Conservation (phyloP, 768 basidiomycete genomes). For the Inosperma sp. region DNA sequence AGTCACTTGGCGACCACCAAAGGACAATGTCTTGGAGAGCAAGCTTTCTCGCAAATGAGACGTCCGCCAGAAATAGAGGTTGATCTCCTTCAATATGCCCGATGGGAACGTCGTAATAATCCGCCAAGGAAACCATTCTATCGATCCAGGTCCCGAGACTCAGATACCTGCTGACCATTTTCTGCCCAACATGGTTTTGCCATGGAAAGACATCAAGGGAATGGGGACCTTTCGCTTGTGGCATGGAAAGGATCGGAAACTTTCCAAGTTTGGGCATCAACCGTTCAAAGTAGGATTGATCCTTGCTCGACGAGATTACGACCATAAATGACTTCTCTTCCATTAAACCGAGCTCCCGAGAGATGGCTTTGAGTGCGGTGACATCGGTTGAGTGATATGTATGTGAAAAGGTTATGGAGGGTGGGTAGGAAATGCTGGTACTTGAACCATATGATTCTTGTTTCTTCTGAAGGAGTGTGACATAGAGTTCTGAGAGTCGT, state of each 20-base stretch:
- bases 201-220: slow-evolving; percentile 82
- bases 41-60: slow-evolving; percentile 85
- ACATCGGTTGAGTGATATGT: slow-evolving; percentile 75
- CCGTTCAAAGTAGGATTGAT: slow-evolving; percentile 76
- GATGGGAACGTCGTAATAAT: slow-evolving; percentile 89
- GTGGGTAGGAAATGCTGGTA: slow-evolving; percentile 60
- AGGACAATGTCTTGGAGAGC: slow-evolving; percentile 85
- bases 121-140: slow-evolving; percentile 70
- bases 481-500: slow-evolving; percentile 71
- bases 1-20: slow-evolving; percentile 93
- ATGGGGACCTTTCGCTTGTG: slow-evolving; percentile 70
- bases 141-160: slow-evolving; percentile 75
- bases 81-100: slow-evolving; percentile 92
- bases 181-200: slow-evolving; percentile 76
- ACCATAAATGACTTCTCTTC: slow-evolving; percentile 72
- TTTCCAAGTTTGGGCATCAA: slow-evolving; percentile 64
- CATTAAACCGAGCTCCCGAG: slow-evolving; percentile 75
- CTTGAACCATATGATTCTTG: slow-evolving; percentile 36
- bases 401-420: slow-evolving; percentile 54
- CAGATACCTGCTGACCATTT: slow-evolving; percentile 83
- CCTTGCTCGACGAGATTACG: slow-evolving; percentile 82
- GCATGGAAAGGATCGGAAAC: slow-evolving; percentile 87
- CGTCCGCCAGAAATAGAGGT: slow-evolving; percentile 80
- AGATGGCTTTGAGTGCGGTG: slow-evolving; percentile 81
- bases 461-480: slow-evolving; percentile 53